phyloP scores from a whole-genome alignment of 306 rosid genomes.

The Echinosophora koreensis region DNA sequence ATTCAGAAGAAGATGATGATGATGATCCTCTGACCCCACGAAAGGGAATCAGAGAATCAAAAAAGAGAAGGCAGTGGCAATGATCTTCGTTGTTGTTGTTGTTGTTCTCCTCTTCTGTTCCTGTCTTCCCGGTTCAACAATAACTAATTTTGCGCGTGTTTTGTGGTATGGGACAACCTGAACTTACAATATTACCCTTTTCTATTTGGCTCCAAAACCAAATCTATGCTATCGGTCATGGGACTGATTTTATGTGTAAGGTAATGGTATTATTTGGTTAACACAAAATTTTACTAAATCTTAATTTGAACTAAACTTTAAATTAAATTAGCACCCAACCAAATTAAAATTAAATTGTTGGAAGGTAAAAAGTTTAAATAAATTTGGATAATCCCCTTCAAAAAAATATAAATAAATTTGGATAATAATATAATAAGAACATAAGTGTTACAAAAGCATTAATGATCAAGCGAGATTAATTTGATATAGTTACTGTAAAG shows the following conservation, averaged over 20 bases:
- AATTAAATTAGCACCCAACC: too few species aligned
- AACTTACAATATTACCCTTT: slow-evolving; percentile 52
- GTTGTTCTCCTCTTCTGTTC: slow-evolving; percentile 33
- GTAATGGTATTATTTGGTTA: too few species aligned
- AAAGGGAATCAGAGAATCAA: slow-evolving; percentile 81
- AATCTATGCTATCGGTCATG: too few species aligned
- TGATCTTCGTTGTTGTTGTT: slow-evolving; percentile 16
- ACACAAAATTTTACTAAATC: too few species aligned
- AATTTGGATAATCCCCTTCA: too few species aligned
- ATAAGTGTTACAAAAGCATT: neutral
- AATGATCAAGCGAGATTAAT: too few species aligned
- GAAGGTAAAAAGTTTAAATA: too few species aligned
- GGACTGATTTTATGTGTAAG: too few species aligned
- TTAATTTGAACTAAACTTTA: too few species aligned
- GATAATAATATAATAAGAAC: neutral
- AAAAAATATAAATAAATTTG: too few species aligned
- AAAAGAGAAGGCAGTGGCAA: slow-evolving; percentile 44
- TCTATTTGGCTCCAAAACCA: neutral
- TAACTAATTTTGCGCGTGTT: slow-evolving; percentile 52
- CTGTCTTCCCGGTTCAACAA: slow-evolving; percentile 54
- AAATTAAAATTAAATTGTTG: too few species aligned
- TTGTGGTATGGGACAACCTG: neutral
- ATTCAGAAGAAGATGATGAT: neutral
- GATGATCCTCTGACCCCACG: slow-evolving; percentile 73
- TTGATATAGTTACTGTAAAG: too few species aligned